Evolutionary conservation across 2,329 filamentous ascomycete genomes (phyloP).

Genomic region (Cladobotryum mycophilum): DNA sequence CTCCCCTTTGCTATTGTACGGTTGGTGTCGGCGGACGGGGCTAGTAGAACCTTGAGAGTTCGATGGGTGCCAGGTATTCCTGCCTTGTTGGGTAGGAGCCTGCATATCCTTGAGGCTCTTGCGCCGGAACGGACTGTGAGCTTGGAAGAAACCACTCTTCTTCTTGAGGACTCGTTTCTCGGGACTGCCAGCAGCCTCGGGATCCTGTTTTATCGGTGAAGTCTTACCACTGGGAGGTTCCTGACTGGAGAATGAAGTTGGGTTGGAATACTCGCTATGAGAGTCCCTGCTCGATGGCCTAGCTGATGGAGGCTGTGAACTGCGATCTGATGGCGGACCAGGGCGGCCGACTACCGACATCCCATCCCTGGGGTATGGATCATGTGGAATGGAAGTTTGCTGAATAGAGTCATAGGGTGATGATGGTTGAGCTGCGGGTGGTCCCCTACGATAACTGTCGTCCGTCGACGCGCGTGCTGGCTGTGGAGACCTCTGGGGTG

Average conservation of each 20-base stretch:
- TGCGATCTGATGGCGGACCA: slow-evolving; percentile 53
- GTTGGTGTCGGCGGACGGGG: slow-evolving; percentile 31
- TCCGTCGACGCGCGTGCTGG: slow-evolving; percentile 14
- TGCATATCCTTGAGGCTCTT: slow-evolving; percentile 76
- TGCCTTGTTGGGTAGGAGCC: slow-evolving; percentile 30
- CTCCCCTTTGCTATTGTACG: slow-evolving; percentile 30
- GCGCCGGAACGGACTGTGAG: slow-evolving; percentile 83
- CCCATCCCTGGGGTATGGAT: slow-evolving; percentile 88
- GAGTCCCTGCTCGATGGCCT: slow-evolving; percentile 81
- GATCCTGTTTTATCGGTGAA: slow-evolving; percentile 65
- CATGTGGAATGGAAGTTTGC: slow-evolving; percentile 67
- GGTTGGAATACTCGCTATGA: slow-evolving; percentile 83
- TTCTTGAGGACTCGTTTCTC: slow-evolving; percentile 64
- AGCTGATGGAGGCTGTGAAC: slow-evolving; percentile 48
- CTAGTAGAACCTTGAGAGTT: slow-evolving; percentile 22
- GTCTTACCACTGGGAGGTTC: slow-evolving; percentile 68
- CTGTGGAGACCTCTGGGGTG: slow-evolving; percentile 9
- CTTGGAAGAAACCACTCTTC: slow-evolving; percentile 86
- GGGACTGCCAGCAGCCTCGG: slow-evolving; percentile 41
- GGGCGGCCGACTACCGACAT: slow-evolving; percentile 96
- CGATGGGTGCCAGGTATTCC: slow-evolving; percentile 55
- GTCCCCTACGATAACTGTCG: slow-evolving; percentile 16
- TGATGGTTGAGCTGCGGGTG: slow-evolving; percentile 14
- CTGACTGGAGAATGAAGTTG: slow-evolving; percentile 80
- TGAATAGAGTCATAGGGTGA: slow-evolving; percentile 46